Evolutionary conservation across 1,139 yeast species (phyloP).

Genomic region (Lodderomyces pseudojiufengensis): DNA sequence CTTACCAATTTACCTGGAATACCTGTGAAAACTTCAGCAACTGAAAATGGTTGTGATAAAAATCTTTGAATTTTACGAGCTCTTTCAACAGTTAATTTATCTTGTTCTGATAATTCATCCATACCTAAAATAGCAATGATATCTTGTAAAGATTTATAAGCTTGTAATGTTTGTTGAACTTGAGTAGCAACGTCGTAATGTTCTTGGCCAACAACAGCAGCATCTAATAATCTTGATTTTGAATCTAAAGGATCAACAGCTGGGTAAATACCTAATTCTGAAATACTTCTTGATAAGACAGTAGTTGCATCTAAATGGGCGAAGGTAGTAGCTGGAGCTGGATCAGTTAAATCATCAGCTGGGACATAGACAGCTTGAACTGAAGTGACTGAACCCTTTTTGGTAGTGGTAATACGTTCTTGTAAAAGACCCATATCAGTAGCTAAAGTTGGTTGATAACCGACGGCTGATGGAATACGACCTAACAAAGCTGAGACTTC

Average conservation of each 20-base stretch:
- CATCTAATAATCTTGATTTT: constrained; percentile 97
- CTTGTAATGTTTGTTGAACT: constrained; percentile 98
- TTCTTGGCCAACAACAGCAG: constrained; percentile 96
- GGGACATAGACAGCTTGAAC: constrained; percentile 99
- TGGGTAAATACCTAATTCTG: constrained; percentile 99
- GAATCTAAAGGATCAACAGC: constrained; percentile 99
- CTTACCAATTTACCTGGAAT: constrained; percentile 96
- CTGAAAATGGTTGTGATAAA: constrained; percentile 99
- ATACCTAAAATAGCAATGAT: constrained; percentile 99
- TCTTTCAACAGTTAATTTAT: constrained; percentile 99
- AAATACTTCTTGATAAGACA: constrained; percentile 98
- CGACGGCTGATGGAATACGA: constrained; percentile 99
- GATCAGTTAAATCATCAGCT: constrained; percentile 99
- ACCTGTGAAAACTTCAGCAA: constrained; percentile 99
- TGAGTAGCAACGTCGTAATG: constrained; percentile 92
- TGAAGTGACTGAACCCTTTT: constrained; percentile 99
- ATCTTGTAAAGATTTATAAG: constrained; percentile 99
- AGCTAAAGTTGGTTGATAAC: constrained; percentile 99
- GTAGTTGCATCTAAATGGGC: constrained; percentile 99
- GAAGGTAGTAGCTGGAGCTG: constrained; percentile 99
- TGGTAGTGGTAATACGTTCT: constrained; percentile 99
- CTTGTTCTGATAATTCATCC: constrained; percentile 99
- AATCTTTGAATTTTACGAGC: constrained; percentile 99
- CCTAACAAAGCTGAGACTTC: constrained; percentile 99
- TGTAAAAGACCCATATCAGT: constrained; percentile 99